phyloP scores from a whole-genome alignment of 805 yeast species.

The Zygosaccharomyces pseudorouxii region DNA sequence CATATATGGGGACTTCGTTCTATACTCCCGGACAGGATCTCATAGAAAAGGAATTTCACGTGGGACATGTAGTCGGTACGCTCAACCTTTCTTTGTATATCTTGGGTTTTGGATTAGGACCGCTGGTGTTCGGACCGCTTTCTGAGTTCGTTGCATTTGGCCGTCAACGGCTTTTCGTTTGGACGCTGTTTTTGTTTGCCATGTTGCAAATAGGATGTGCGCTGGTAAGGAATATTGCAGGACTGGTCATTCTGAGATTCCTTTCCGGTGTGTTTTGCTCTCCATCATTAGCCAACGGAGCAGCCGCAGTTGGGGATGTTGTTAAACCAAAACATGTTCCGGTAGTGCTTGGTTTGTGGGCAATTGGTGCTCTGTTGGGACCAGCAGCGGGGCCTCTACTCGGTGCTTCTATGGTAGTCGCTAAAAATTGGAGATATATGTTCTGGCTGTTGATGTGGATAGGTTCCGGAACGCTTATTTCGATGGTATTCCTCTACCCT shows the following conservation, averaged over 20 bases:
- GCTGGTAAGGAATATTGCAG: conserved; percentile 45
- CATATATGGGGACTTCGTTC: conserved; percentile 55
- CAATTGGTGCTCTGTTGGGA: conserved; percentile 51
- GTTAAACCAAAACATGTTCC: conserved; percentile 41
- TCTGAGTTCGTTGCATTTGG: conserved; percentile 53
- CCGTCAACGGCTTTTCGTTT: conserved; percentile 46
- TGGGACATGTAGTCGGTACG: conserved; percentile 42
- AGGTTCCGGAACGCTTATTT: conserved; percentile 36
- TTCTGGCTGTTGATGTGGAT: conserved; percentile 48
- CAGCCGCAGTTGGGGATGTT: conserved; percentile 52
- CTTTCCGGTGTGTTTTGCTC: conserved; percentile 52
- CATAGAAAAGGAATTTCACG: conserved; percentile 42
- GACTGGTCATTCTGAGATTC: conserved; percentile 47
- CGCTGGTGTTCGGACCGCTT: conserved; percentile 53
- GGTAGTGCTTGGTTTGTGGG: conserved; percentile 47
- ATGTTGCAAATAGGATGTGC: conserved; percentile 56
- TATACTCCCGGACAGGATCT: conserved; percentile 48
- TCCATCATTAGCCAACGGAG: conserved; percentile 55
- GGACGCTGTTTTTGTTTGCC: conserved; percentile 44
- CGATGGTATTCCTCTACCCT: conserved; percentile 41
- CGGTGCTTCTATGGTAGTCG: conserved; percentile 47
- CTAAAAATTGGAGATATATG: conserved; percentile 49
- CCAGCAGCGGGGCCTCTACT: conserved; percentile 55
- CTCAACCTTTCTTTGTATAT: conserved; percentile 53
- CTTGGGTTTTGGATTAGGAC: conserved; percentile 58